Base-by-base conservation (phyloP, 2,329 filamentous ascomycete genomes). In the Talaromyces atroroseus region DNA sequence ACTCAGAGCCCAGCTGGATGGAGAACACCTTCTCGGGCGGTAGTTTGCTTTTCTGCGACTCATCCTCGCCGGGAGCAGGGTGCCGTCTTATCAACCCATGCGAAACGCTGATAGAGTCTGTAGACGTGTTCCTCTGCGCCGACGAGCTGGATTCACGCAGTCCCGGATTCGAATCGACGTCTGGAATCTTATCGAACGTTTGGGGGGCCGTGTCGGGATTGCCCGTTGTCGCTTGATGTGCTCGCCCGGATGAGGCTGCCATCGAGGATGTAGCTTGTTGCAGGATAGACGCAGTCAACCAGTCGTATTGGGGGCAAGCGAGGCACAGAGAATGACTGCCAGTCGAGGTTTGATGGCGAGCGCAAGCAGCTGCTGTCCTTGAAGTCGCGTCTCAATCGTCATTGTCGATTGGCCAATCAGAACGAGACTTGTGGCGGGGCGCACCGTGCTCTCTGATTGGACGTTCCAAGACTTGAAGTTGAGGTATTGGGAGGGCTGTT, bases 1-100 rank as follows among this genome's bases (percentile, higher is more conserved):
- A 68, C 64, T 86, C 81, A 3, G 82, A 84, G 3, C 86, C 85
- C 58, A 88, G 85, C 67, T 88, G 86, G 56, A 88, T 86, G 0
- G 85, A 81, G 64, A 88, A 89, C 3, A 88, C 82, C 66, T 84
- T 84, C 50, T 83, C 80, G 2, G 77, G 71, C 3, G 83, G 83
- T 8, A 85, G 61, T 8, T 51, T 64, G 50, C 49, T 21, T n/a
- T 44, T 47, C n/a, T 53, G 50, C 18, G 50, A 23, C 23, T 50
- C 36, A 10, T 50, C 46, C 21, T 40, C n/a, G 14, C 26, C 47
- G 6, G 18, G 16, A 3, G 51, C 5, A 7, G 45, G 23, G 10
- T 10, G n/a, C 12, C 49, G 50, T 40, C 56, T 34, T 18, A 58
- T 20, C 8, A 58, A 24, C n/a, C 56, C 56, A 40, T 50, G 56